Base-by-base conservation (phyloP, 2,329 filamentous ascomycete genomes). In the Penicillium occitanis region DNA sequence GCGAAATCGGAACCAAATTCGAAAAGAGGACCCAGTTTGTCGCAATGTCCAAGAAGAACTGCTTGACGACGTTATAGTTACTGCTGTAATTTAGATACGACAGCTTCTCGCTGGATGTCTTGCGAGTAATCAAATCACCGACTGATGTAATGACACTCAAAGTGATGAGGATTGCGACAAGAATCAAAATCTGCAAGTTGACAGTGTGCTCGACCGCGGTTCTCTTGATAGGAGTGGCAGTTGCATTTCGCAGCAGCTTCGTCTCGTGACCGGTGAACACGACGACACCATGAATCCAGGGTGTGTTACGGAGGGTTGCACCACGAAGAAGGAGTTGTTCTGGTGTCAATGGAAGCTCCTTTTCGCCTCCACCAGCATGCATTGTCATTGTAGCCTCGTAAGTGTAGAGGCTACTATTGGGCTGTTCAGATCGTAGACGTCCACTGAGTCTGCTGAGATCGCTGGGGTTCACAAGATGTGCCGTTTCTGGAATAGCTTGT, bases 1-100 rank as follows among this genome's bases (percentile, higher is more conserved):
- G 89, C 35, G 94, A 98, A 73, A 99, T 97, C 40, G 95, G 95
- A 57, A 99, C 95, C 72, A 99, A 82, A 63, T 96, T 94, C 2
- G 94, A 98, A 79, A 97, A 99, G 42, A 99, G 81, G 37, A 99
- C 94, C 94, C 95, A 99, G 78, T 98, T 98, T 1, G 96, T 99
- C 74, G 97, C 91, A 75, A 99, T 91, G 79, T 99, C 95, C 72
- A 90, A 90, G 78, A 96, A 91, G 77, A 99, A 97, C 69, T 93
- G 92, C 71, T 87, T 85, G 19, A 88, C 90, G n/a, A 89, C 84
- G 71, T 87, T 86, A 69, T 89, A 87, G 37, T 79, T 74, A 66
- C 85, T 84, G 68, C 85, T 84, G 68, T 96, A 86, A 62, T 86
- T 78, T 17, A 99, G 85, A 76, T 98, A 99, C 14, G 80, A 78